phyloP scores from a whole-genome alignment of 1,284 basidiomycete genomes.

The Ustilago xerochloae region DNA sequence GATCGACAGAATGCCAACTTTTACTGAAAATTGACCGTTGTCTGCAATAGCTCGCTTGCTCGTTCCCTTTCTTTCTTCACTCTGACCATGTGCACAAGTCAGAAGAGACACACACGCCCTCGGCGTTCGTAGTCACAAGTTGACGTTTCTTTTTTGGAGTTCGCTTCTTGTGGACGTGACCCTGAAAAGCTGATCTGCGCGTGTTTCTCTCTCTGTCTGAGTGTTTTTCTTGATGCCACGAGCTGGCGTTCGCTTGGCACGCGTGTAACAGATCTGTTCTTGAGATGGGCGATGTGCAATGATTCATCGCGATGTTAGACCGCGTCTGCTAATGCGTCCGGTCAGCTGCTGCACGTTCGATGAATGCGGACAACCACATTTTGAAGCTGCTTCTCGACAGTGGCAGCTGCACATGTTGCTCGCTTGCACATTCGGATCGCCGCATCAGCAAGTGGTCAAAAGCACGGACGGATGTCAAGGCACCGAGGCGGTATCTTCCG shows the following conservation, averaged over 20 bases:
- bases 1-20: neutral
- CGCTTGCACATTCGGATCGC: too few relatives aligned
- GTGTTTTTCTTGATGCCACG: neutral
- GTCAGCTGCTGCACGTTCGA: too few relatives aligned
- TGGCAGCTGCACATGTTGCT: too few relatives aligned
- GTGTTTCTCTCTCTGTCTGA: neutral
- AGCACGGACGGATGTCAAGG: neutral
- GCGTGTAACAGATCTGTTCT: neutral
- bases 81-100: neutral
- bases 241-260: neutral
- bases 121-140: slow-evolving; percentile 5
- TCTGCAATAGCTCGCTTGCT: neutral
- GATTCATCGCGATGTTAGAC: too few relatives aligned
- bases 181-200: neutral
- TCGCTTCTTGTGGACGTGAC: neutral
- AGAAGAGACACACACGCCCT: slow-evolving; percentile 2
- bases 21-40: neutral
- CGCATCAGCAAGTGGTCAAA: too few relatives aligned
- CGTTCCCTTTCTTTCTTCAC: too few relatives aligned
- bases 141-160: slow-evolving; percentile 1
- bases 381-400: too few relatives aligned
- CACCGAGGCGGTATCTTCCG: neutral
- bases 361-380: too few relatives aligned
- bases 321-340: too few relatives aligned
- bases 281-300: neutral